phyloP scores from a whole-genome alignment of 2,329 filamentous ascomycete genomes.

The Diplodia corticola region DNA sequence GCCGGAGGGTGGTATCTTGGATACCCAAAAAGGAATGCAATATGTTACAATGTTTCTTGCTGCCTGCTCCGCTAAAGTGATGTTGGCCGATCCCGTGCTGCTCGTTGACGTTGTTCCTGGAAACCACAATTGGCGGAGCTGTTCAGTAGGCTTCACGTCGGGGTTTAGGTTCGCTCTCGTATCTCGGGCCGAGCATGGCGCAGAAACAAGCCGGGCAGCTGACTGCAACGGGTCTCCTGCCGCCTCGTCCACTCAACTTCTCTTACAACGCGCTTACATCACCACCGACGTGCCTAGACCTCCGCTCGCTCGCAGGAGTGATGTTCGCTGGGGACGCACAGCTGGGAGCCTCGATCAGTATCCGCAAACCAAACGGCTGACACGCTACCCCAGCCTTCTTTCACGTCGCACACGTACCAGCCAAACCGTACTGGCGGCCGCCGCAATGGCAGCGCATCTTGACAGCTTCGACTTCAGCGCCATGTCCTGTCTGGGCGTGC shows the following conservation, averaged over 20 bases:
- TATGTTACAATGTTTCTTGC: background rate
- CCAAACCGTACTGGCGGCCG: background rate
- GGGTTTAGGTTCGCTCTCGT: background rate
- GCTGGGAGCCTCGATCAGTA: background rate
- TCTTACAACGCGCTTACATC: constrained; percentile 2
- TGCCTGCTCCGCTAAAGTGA: background rate
- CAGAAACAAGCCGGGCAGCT: background rate
- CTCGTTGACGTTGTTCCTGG: too few species aligned
- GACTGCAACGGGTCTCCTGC: background rate
- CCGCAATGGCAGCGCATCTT: background rate
- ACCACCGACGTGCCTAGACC: constrained; percentile 2
- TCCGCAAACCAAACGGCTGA: constrained; percentile 4
- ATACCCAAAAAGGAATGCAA: constrained; percentile 16
- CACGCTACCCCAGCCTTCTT: background rate
- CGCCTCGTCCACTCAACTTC: constrained; percentile 1
- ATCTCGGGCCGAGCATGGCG: background rate
- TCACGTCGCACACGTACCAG: background rate
- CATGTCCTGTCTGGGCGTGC: background rate
- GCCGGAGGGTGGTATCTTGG: constrained; percentile 5
- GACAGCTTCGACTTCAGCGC: constrained; percentile 6
- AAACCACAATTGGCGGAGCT: background rate
- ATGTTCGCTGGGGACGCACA: background rate
- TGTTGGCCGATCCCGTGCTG: too few species aligned
- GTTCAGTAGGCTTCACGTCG: background rate
- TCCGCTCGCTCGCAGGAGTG: background rate